Evolutionary conservation across 441 rosid genomes (phyloP), one percentile per base, ranked within the genome.

Genomic region (Populus hybrid): DNA sequence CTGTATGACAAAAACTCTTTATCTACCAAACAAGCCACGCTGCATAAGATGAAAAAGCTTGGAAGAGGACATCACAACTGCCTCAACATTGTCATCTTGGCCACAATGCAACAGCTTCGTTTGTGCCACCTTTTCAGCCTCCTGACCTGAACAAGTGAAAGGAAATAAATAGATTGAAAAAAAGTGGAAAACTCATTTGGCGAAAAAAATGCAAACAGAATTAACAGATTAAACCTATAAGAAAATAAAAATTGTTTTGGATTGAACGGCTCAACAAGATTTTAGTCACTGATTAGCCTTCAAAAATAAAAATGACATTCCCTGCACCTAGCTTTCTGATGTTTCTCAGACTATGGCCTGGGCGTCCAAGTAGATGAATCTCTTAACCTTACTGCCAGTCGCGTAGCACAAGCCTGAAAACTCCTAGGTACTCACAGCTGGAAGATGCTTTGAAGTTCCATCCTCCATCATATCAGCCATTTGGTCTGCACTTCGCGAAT

Each of bases 401-500:
- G 35, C 6, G 38, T 6, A 67, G 38, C 38, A 7, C 70, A 67
- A 30, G 38, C 70, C 21, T 30, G 23, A 16, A 18, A 14, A 30
- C 66, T 72, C 53, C 63, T 21, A 71, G 19, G 61, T 30, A 34
- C 63, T 75, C 9, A 4, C 30, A 30, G 23, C 57, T 16, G 67
- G 36, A 73, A 69, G 65, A 67, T 76, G 76, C 18, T 36, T 38
- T 30, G 21, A 70, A 50, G 42, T 59, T 64, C 28, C 42, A 23
- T 64, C 74, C 28, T 40, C 71, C 21, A 7, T 28, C n/a, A 66
- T 38, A 40, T 73, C 72, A 50, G 36, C 46, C n/a, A 40, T 18
- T 14, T 64, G 70, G 32, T 69, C 67, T 35, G 73, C 38, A 53
- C n/a, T 32, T 5, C 12, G 19, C 10, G 79, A 75, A 75, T 83